Base-by-base conservation (phyloP, 148 eudicot genomes). In the Polygonum maritimum region DNA sequence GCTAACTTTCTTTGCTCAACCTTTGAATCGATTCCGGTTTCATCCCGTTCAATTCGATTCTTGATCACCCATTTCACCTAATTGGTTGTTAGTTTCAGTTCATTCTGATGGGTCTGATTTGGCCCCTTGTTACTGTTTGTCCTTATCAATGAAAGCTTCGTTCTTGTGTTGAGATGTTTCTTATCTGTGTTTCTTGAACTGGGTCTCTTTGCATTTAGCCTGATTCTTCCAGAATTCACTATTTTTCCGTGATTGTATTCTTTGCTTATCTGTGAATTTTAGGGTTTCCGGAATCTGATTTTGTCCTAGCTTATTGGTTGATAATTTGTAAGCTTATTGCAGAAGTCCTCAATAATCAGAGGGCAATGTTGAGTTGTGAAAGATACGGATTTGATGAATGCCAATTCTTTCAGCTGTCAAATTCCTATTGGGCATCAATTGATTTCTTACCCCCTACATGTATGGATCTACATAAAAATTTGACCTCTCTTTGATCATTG, bases 201-300 rank as follows among this genome's bases (percentile, higher is more conserved):
- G 19, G 71, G 19, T 65, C 71, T 65, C n/a, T 35, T 65, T 65
- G 71, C 10, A 36, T 36, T 15, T 67, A 5, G 18, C 19, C 44
- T 2, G 31, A 22, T 60, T 60, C 38, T 26, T 60, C 69, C 36
- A 26, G 67, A 31, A 22, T 60, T 22, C 67, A 35, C 5, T 12
- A 5, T 62, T 31, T 22, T 2, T 31, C 11, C 14, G 19, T 62
- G 36, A 62, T 62, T 26, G 69, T 62, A 4, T 12, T 8, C 69
- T 62, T 62, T 12, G 10, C 3, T 62, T 62, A 36, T 36, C 22
- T 38, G 71, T 67, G 71, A 19, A 15, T 1, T 67, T 65, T 65
- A 65, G 71, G 71, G 71, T 65, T 65, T 65, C 71, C 36, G 19
- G 71, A 65, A 65, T 36, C 44, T 65, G 33, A 16, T 13, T 63